Base-by-base conservation (phyloP, 164 flowering plant genomes). In the Aristolochia contorta region DNA sequence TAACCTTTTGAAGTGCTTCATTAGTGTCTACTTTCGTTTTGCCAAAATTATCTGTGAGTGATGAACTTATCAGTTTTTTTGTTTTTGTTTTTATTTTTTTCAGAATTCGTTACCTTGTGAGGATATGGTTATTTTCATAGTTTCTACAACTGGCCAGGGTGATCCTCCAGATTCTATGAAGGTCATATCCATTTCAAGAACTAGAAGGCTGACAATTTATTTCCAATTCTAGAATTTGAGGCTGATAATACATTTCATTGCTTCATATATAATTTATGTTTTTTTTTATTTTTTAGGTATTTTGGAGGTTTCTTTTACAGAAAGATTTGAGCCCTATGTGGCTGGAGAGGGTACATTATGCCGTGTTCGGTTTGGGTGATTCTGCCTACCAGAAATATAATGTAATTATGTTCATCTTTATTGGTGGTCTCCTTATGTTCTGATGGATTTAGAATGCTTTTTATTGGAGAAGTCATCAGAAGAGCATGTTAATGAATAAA, bases 321-420 rank as follows among this genome's bases (percentile, higher is more conserved):
- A 85, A 69, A 75, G 77, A 75, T 72, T 76, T 94, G 21, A 53
- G 77, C 55, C 63, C 58, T 47, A 60, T 76, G 46, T 94, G 93
- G 97, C 77, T 94, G 61, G 69, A 74, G 63, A 84, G 89, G 68
- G 82, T 91, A 60, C 69, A 68, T 27, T 91, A 84, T 79, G 91
- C 93, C 12, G 91, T 91, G 24, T 94, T 94, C 80, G 99, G 99
- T 58, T 71, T 94, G 78, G 99, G 97, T 13, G 99, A 94, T 72
- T 94, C 99, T 62, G 79, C 91, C 53, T 91, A 94, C 77, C 88
- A 88, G 69, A 91, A 91, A 67, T 94, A 85, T 69, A 94, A 91
- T 81, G 99, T 86, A 87, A 78, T 13, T 24, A 37, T 37, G 1
- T 37, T 37, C 5, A 4, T 37, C 43, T 10, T 37, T 37, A 37